phyloP scores from a whole-genome alignment of 2,329 filamentous ascomycete species.

The Hysterium pulicare region DNA sequence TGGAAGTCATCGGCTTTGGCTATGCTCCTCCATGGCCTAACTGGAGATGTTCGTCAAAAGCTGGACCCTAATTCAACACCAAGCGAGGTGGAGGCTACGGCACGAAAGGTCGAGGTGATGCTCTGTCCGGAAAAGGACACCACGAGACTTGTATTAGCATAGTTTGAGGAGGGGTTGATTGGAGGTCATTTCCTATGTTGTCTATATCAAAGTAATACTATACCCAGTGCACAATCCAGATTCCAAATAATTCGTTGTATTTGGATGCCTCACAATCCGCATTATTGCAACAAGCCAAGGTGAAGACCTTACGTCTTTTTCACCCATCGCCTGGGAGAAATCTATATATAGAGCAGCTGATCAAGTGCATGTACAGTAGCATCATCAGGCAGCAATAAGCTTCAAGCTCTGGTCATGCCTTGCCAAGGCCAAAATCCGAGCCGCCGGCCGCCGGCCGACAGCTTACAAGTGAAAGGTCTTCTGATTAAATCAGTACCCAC shows the following conservation, averaged over 20 bases:
- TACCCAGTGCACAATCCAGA: background rate
- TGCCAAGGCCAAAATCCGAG: too few relatives aligned
- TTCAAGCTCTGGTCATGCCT: too few relatives aligned
- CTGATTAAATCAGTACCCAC: too few relatives aligned
- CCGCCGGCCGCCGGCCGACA: too few relatives aligned
- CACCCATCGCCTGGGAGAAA: too few relatives aligned
- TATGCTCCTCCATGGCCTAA: constrained; percentile 16
- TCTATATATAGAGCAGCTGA: too few relatives aligned
- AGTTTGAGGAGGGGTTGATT: too few relatives aligned
- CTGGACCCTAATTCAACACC: constrained; percentile 7
- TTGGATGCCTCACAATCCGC: background rate
- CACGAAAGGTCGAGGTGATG: constrained; percentile 8
- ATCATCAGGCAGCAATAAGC: too few relatives aligned
- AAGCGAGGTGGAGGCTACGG: constrained; percentile 15
- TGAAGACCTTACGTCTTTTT: background rate
- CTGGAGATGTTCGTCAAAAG: constrained; percentile 9
- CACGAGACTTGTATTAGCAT: constrained; percentile 4
- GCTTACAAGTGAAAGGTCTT: too few relatives aligned
- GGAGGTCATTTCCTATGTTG: too few relatives aligned
- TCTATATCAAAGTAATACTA: background rate
- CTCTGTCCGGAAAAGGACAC: constrained; percentile 4
- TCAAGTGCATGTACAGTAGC: too few relatives aligned
- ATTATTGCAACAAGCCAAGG: background rate
- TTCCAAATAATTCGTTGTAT: background rate
- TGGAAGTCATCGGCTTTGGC: constrained; percentile 20